These are phyloP conservation scores for Zasmidium cellare DNA, from an alignment of 2,329 filamentous ascomycete species.

Conservation along the genomic window DNA sequence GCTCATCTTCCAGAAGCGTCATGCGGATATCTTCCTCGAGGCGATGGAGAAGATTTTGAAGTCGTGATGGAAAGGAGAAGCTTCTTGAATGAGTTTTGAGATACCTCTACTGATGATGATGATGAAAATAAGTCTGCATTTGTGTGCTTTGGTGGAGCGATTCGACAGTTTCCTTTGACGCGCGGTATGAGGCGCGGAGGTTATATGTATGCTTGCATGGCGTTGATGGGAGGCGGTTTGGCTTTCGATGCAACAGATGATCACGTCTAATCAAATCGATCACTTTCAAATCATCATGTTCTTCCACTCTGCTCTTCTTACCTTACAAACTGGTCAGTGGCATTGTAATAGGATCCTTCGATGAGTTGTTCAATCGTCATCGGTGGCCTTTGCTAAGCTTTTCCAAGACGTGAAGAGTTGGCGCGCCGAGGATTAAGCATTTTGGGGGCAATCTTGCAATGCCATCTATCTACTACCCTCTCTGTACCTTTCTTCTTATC, in stretches of 20 bases:
- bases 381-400: too few relatives aligned
- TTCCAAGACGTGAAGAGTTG: too few relatives aligned
- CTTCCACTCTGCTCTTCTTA: too few relatives aligned
- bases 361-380: too few relatives aligned
- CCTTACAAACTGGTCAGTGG: too few relatives aligned
- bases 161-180: too few relatives aligned
- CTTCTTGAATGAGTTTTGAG: neutral
- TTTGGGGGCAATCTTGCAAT: neutral
- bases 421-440: neutral
- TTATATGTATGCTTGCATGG: too few relatives aligned
- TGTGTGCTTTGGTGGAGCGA: neutral
- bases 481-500: too few relatives aligned
- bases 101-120: neutral
- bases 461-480: neutral
- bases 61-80: conserved; percentile 22
- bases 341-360: too few relatives aligned
- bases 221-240: neutral
- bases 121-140: neutral
- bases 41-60: conserved; percentile 35
- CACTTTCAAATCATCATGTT: too few relatives aligned
- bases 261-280: too few relatives aligned
- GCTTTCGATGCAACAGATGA: neutral
- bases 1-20: conserved; percentile 88
- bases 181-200: too few relatives aligned
- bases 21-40: conserved; percentile 79